Base-by-base conservation (phyloP, 2,329 filamentous ascomycete genomes). In the Aspergillus ustus region DNA sequence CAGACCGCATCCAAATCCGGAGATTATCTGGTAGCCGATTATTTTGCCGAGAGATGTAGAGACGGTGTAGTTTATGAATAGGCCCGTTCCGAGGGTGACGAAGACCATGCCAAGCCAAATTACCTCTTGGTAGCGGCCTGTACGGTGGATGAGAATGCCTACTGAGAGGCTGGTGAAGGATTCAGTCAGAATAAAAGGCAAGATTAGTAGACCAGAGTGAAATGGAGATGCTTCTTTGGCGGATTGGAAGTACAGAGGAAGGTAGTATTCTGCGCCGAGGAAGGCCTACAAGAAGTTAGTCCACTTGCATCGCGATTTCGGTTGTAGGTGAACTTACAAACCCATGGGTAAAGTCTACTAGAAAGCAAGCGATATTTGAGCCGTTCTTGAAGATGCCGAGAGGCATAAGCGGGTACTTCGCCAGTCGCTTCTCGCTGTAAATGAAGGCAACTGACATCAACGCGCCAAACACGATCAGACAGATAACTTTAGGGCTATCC, bases 221-320 rank as follows among this genome's bases (percentile, higher is more conserved):
- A 90, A 77, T 0, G 89, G 87, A 0, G 82, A 82, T 1, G 85
- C 85, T 54, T 83, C 82, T 2, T 88, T 82, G 0, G 89, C 89
- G 2, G 87, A 84, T 72, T 93, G 91, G 57, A 91, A 88, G 75
- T 89, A 93, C 0, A 92, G 81, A 0, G 91, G 91, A 28, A 92
- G 79, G 69, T 90, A 93, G 75, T 91, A 93, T 53, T 87, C 85
- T 1, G 82, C 82, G 0, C 83, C 85, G 45, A 90, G 88, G 73
- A 89, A 90, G 37, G 87, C 84, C 69, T 87, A 79, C 59, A 70
- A 77, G n/a, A 7, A 19, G 52, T 63, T 45, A 61, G 52, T 11
- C 7, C 49, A 43, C 34, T 15, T 20, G 43, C 19, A 20, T 25
- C 6, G 22, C 22, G 11, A 8, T 43, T 43, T 9, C n/a, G 5